Evolutionary conservation across 768 basidiomycete genomes (phyloP).

Genomic region (Coprinellus micaceus): DNA sequence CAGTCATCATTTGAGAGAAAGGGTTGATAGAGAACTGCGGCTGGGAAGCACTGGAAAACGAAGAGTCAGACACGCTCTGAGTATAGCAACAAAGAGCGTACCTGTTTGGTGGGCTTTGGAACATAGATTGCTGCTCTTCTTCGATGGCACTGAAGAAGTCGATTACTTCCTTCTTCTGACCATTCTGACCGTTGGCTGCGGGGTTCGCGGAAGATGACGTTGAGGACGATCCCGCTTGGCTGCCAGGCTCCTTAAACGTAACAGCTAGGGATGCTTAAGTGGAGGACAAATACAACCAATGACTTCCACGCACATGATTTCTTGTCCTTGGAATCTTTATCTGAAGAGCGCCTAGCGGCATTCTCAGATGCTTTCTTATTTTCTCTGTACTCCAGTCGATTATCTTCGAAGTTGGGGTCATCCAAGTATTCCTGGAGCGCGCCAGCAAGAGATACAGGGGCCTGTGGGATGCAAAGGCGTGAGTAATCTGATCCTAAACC

Average conservation of each 20-base stretch:
- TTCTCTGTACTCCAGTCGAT: constrained; percentile 85
- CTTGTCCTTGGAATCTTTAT: constrained; percentile 21
- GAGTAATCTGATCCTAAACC: not conserved
- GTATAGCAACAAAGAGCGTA: constrained; percentile 21
- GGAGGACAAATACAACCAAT: not conserved
- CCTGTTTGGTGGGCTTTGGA: constrained; percentile 64
- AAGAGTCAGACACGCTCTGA: no score
- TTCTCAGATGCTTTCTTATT: constrained; percentile 67
- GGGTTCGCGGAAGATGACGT: constrained; percentile 14
- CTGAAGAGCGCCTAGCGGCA: constrained; percentile 12
- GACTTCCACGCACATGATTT: constrained; percentile 29
- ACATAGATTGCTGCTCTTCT: constrained; percentile 68
- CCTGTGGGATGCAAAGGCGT: constrained; percentile 43
- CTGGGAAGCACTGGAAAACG: constrained; percentile 45
- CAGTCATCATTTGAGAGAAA: constrained; percentile 59
- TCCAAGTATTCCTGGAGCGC: constrained; percentile 94
- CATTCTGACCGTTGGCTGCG: not conserved
- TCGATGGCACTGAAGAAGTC: constrained; percentile 94
- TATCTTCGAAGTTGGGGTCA: constrained; percentile 96
- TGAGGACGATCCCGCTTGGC: constrained; percentile 2
- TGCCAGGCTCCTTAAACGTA: constrained; percentile 4
- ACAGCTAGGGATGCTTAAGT: not conserved
- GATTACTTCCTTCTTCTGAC: constrained; percentile 44
- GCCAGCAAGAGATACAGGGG: constrained; percentile 90
- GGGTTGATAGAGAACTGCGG: constrained; percentile 72